Evolutionary conservation across 345 rosid genomes (phyloP), one percentile per base, ranked within the genome.

Genomic region (Eucalyptus caleyi): DNA sequence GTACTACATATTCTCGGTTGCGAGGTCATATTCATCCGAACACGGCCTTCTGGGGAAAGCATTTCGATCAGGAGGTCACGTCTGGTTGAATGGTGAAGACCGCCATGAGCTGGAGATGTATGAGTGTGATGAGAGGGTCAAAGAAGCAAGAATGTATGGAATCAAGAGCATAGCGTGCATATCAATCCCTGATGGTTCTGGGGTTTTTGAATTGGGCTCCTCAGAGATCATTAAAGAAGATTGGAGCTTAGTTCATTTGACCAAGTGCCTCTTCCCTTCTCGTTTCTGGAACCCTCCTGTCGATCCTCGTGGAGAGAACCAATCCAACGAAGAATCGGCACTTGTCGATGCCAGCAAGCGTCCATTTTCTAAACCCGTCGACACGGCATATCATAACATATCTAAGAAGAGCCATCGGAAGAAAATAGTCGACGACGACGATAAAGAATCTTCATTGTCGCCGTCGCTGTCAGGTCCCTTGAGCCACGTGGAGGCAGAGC

Each of bases 191-290:
- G 16, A 88, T 47, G 56, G 44, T 40, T 45, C 85, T 50, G 90
- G 92, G n/a, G 88, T 88, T 42, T 65, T 91, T 86, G 92, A 91
- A 81, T 88, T 91, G 59, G 91, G 91, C 67, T 91, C 92, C 26
- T 53, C 89, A 21, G 62, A 91, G 6, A 72, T n/a, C 27, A 89
- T 90, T 86, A 19, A 23, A 65, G 90, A 90, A 88, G 88, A 88
- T 16, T 65, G 89, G 89, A 49, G 87, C 69, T 62, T 88, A 10
- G 82, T 90, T 21, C 81, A 87, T 7, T 44, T 54, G 24, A 88
- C 85, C 72, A 88, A 87, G 24, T 80, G 87, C 11, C 53, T 88
- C 50, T 88, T 91, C 88, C 90, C 67, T 26, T 86, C 88, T 6
- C 86, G 15, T 40, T 19, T 34, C 27, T 60, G 50, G 19, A 27